These are phyloP conservation scores for Peronosclerospora sorghi DNA, from an alignment of 352 stramenopile species.

Conservation along the genomic window DNA sequence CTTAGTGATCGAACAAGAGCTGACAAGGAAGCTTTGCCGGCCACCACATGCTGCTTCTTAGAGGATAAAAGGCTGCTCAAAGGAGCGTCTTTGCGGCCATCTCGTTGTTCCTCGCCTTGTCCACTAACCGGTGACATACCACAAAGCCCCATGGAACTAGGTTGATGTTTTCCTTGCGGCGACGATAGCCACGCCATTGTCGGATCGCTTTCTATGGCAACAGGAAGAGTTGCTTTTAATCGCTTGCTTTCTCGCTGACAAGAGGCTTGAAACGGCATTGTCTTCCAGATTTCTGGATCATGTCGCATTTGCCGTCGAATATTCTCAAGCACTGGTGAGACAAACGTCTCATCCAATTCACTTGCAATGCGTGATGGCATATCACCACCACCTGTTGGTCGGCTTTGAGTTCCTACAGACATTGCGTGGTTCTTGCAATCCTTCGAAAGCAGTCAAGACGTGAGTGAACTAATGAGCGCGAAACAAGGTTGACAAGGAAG, in stretches of 20 bases:
- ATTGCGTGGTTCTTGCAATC: conserved; percentile 75
- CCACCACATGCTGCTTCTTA: conserved; percentile 7
- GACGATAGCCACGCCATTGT: conserved; percentile 8
- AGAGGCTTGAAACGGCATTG: conserved; percentile 52
- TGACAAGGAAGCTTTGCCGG: conserved; percentile 12
- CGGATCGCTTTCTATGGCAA: not conserved
- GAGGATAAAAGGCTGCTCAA: not conserved
- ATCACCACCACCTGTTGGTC: conserved; percentile 12
- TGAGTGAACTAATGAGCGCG: conserved; percentile 1
- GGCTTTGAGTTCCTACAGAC: conserved; percentile 28
- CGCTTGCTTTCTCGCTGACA: conserved; percentile 36
- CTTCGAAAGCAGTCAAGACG: conserved; percentile 11
- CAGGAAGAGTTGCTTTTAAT: conserved; percentile 33
- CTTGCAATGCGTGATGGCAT: conserved; percentile 17
- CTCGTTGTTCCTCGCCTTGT: conserved; percentile 6
- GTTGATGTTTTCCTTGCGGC: conserved; percentile 9
- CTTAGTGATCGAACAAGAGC: conserved; percentile 9
- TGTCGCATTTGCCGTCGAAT: conserved; percentile 50
- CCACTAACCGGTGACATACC: conserved; percentile 16
- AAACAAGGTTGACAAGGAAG: not conserved
- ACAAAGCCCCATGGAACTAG: conserved; percentile 6
- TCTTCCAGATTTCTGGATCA: conserved; percentile 53
- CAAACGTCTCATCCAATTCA: conserved; percentile 44
- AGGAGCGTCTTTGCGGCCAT: not conserved
- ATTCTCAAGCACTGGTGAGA: conserved; percentile 44